Evolutionary conservation across 78 protist species (phyloP), one percentile per base, ranked within the genome.

Genomic region (slime mould (Dictyostelium discoideum)): DNA sequence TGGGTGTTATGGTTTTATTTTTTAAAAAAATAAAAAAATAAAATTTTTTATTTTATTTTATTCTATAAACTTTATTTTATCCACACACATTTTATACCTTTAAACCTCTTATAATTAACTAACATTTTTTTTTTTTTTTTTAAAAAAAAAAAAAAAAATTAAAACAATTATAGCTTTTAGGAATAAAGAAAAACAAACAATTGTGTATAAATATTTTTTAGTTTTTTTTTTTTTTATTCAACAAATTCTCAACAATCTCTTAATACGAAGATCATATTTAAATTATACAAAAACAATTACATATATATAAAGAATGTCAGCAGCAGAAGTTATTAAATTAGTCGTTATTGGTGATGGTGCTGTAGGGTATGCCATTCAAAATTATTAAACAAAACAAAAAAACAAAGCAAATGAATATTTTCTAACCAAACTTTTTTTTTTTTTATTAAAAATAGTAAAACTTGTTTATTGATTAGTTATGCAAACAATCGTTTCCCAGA

Each of bases 401-500:
- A 37, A 77, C 3, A 37, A 78, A 32, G 20, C 46, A 42, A 42
- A 42, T 5, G 10, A 42, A 42, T 22, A 4, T 4, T 32, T 26
- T 73, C 84, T 29, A 32, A 32, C 60, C 7, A 32, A 32, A 32
- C 39, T 18, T 48, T 80, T 50, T 85, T 40, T 37, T 39, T 42
- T 18, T 39, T 39, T 22, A 24, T 3, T 7, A 2, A 7, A 7
- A 13, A 24, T 10, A 69, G 92, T 74, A 74, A 96, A 87, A 97
- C 97, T 40, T 97, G 98, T 84, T 57, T 97, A 16, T 90, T 97
- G 77, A 90, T 95, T 44, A 32, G 73, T 10, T 97, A 97, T 78
- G 97, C 98, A n/a, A 97, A 97, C 85, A 93, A 96, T 50, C 78
- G 94, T 76, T 97, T 97, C 95, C 98, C 98, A 84, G 92, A 92